These are phyloP conservation scores for Obelidium mucronatum DNA, from an alignment of 192 early-diverging fungal genomes.

Conservation along the genomic window DNA sequence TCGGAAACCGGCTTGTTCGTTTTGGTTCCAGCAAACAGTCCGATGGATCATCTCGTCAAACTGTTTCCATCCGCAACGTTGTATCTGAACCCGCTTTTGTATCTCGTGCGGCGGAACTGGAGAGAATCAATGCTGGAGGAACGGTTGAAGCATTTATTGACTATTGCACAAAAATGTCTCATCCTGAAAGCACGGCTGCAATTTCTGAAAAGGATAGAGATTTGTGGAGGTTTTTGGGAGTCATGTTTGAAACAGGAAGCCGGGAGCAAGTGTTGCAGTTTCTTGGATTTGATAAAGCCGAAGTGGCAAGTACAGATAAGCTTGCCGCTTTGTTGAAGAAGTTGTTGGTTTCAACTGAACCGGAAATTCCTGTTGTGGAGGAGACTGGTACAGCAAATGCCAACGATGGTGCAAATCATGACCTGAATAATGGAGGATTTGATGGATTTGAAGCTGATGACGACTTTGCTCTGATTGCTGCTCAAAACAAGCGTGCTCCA, in stretches of 20 bases:
- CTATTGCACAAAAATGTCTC: constrained; percentile 50
- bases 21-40: constrained; percentile 62
- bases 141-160: constrained; percentile 37
- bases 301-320: constrained; percentile 52
- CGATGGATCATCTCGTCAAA: constrained; percentile 2
- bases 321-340: constrained; percentile 60
- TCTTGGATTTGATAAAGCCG: constrained; percentile 86
- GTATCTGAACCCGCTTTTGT: constrained; percentile 79
- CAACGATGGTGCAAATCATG: constrained; percentile 35
- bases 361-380: constrained; percentile 16
- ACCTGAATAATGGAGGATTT: constrained; percentile 35
- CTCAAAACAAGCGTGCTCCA: constrained; percentile 37
- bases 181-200: constrained; percentile 19
- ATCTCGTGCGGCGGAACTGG: constrained; percentile 74
- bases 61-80: constrained; percentile 69
- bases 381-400: constrained; percentile 27
- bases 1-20: constrained; percentile 86
- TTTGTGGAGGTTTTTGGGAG: constrained; percentile 82
- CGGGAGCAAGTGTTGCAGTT: constrained; percentile 84
- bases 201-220: constrained; percentile 52
- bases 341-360: constrained; percentile 40
- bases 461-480: constrained; percentile 59
- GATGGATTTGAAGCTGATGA: constrained; percentile 38
- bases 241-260: constrained; percentile 81
- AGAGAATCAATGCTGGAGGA: constrained; percentile 51